Evolutionary conservation across 1,139 yeast species (phyloP).

Genomic region (Blastobotrys ciferrii): DNA sequence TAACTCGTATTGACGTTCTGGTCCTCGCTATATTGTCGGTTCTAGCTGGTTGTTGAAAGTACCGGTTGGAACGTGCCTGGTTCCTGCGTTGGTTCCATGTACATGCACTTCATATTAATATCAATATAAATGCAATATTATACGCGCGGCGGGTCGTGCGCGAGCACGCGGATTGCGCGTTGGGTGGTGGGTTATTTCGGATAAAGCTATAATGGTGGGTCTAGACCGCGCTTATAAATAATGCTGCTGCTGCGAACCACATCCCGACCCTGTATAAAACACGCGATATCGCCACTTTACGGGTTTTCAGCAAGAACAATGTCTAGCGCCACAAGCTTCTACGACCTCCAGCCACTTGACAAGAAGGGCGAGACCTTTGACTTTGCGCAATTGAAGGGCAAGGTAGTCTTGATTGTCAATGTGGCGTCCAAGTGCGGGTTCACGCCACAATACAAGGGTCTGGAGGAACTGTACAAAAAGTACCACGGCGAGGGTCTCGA

Average conservation of each 20-base stretch:
- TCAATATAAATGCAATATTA: no score
- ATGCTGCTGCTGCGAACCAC: constrained; percentile 1
- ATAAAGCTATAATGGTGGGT: no score
- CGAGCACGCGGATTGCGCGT: no score
- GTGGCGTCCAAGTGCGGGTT: constrained; percentile 77
- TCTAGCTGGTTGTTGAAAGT: no score
- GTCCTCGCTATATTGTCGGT: no score
- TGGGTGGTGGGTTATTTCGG: no score
- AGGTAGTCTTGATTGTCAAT: constrained; percentile 87
- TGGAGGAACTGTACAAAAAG: constrained; percentile 78
- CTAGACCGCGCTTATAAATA: no score
- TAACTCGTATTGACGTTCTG: no score
- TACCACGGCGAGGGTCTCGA: constrained; percentile 73
- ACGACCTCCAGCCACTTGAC: constrained; percentile 57
- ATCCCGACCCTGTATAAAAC: constrained; percentile 3
- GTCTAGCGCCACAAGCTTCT: constrained; percentile 42
- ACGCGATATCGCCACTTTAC: neutral
- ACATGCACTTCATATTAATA: no score
- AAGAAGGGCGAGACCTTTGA: constrained; percentile 61
- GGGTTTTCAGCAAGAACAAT: constrained; percentile 14
- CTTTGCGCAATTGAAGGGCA: constrained; percentile 72
- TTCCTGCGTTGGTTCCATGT: no score
- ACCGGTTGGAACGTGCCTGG: no score
- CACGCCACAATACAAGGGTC: constrained; percentile 68
- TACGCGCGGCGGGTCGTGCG: no score